A percentile compares a stretch with the other conserved stretches of the same genome.
These are phyloP conservation scores for Talaromyces borbonicus DNA, from an alignment of 495 filamentous ascomycete genomes.

Conservation along the genomic window DNA sequence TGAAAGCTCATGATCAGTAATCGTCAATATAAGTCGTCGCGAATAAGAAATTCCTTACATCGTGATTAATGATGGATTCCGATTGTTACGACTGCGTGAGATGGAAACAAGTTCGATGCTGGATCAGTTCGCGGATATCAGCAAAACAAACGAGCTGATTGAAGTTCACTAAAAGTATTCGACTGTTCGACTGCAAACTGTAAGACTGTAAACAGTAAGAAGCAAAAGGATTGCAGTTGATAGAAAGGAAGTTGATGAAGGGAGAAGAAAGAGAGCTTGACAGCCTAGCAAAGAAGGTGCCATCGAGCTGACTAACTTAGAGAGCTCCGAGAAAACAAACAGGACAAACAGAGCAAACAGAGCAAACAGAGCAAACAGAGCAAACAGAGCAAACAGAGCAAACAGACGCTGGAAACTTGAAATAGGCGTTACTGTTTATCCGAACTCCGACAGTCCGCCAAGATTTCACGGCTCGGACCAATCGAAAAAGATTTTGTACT, in stretches of 20 bases:
- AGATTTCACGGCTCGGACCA: slow-evolving; percentile 10
- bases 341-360: neutral
- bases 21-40: slow-evolving; percentile 12
- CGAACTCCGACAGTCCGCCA: slow-evolving; percentile 2
- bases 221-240: slow-evolving; percentile 10
- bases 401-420: neutral
- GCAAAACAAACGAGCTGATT: too few relatives aligned
- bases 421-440: slow-evolving; percentile 11
- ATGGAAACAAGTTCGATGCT: neutral
- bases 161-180: neutral
- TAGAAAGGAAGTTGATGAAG: neutral
- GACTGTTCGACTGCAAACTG: slow-evolving; percentile 5
- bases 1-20: slow-evolving; percentile 1
- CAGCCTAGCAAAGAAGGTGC: neutral
- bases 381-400: neutral
- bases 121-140: neutral
- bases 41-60: slow-evolving; percentile 8
- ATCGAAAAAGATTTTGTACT: slow-evolving; percentile 8
- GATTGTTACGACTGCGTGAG: neutral
- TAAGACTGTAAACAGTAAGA: slow-evolving; percentile 10
- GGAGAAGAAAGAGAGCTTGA: slow-evolving; percentile 4
- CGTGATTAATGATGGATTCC: neutral
- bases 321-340: too few relatives aligned
- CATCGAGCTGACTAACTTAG: too few relatives aligned
- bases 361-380: slow-evolving; percentile 2